A percentile compares a stretch with the other conserved stretches of the same genome.
phyloP scores from a whole-genome alignment of 495 filamentous ascomycete species.

The Penicillium daleae region DNA sequence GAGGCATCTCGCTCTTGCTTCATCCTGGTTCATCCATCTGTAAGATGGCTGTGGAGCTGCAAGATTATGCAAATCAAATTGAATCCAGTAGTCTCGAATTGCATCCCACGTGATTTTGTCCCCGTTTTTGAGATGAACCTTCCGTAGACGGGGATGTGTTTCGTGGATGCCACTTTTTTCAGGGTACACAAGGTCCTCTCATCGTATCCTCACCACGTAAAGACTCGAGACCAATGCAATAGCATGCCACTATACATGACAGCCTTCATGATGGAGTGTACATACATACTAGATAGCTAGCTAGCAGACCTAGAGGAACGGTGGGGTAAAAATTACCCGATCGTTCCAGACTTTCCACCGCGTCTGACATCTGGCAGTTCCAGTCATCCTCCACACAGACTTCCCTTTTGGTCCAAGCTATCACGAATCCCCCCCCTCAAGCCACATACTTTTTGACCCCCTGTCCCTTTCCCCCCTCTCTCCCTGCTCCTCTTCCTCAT shows the following conservation, averaged over 20 bases:
- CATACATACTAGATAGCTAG: neutral
- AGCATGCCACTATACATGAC: neutral
- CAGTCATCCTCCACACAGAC: neutral
- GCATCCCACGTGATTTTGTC: neutral
- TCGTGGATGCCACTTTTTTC: neutral
- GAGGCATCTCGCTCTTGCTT: neutral
- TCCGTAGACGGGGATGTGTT: neutral
- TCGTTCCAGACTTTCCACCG: neutral
- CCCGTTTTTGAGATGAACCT: neutral
- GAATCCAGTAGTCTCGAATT: neutral
- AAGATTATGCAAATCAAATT: neutral
- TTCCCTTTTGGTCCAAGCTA: conserved; percentile 9
- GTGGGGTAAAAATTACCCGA: conserved; percentile 1
- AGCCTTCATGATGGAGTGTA: neutral
- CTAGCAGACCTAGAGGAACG: neutral
- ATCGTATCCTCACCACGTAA: no score
- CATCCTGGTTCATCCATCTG: neutral
- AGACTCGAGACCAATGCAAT: neutral
- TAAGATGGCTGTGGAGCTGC: neutral
- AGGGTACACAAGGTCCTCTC: no score
- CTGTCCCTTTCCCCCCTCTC: neutral
- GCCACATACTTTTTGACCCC: conserved; percentile 4
- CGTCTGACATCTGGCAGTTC: no score
- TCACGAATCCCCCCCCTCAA: conserved; percentile 3
- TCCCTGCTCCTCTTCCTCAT: neutral